Percentiles rank a stretch among this genome's conserved stretches.
phyloP scores from a whole-genome alignment of 768 basidiomycete genomes.

The Epithele typhae region DNA sequence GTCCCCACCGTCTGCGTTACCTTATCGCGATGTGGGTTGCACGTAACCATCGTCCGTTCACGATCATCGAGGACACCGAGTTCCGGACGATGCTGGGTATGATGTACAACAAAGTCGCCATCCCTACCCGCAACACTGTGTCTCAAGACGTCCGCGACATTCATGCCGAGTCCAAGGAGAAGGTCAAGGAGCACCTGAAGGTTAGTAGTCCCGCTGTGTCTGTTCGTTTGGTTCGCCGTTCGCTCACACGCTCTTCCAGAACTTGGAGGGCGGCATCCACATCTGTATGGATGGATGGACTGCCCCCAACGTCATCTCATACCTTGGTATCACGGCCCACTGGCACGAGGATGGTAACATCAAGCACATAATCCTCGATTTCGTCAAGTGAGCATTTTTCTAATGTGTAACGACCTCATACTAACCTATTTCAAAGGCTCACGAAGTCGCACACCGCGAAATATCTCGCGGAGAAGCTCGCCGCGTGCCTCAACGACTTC shows the following conservation, averaged over 20 bases:
- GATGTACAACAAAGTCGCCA: neutral
- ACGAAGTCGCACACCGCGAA: too few relatives aligned
- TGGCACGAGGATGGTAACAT: neutral
- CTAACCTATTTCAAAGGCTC: too few relatives aligned
- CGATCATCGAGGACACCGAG: neutral
- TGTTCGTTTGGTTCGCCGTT: too few relatives aligned
- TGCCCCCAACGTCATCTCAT: neutral
- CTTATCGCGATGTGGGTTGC: neutral
- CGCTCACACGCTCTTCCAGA: too few relatives aligned
- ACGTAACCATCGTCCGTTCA: neutral
- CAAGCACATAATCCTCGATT: neutral
- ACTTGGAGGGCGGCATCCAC: too few relatives aligned
- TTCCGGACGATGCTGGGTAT: neutral
- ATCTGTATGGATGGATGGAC: neutral
- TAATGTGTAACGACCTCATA: too few relatives aligned
- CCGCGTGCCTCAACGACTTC: too few relatives aligned
- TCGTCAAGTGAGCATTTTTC: neutral
- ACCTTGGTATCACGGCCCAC: neutral
- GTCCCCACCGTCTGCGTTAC: too few relatives aligned
- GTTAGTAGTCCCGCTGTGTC: too few relatives aligned
- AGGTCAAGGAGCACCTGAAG: too few relatives aligned
- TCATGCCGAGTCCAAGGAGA: too few relatives aligned
- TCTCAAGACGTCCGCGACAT: neutral
- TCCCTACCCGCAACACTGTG: neutral
- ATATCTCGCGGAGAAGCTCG: too few relatives aligned